Evolutionary conservation across 164 flowering plant species (phyloP).

Genomic region (Houttuynia cordata): DNA sequence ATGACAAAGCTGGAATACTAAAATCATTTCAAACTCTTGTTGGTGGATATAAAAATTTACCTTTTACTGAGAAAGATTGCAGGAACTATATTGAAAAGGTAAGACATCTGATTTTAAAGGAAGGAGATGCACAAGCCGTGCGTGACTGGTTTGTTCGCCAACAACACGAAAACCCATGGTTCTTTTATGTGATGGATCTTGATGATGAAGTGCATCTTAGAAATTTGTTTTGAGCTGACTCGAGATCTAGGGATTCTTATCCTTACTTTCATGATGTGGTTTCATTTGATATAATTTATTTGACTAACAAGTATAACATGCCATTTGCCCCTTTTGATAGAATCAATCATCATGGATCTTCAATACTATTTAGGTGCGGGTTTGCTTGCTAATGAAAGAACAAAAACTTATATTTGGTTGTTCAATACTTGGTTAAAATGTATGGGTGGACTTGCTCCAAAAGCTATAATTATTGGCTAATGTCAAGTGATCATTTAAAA

Average conservation of each 20-base stretch:
- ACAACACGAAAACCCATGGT: not conserved
- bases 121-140: not conserved
- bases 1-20: not conserved
- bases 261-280: not conserved
- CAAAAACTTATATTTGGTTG: not conserved
- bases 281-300: not conserved
- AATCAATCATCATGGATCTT: not conserved
- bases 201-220: not conserved
- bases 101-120: not conserved
- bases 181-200: conserved; percentile 1
- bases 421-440: not conserved
- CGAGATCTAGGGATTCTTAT: not conserved
- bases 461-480: not conserved
- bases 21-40: not conserved
- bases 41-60: conserved; percentile 1
- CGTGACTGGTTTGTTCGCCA: not conserved
- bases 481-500: too few relatives aligned
- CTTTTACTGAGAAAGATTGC: not conserved
- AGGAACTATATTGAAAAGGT: not conserved
- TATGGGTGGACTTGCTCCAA: conserved; percentile 1
- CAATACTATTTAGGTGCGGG: not conserved
- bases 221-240: not conserved
- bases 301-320: not conserved
- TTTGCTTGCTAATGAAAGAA: not conserved
- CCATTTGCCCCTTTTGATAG: not conserved